A percentile compares a stretch with the other conserved stretches of the same genome.
These are phyloP conservation scores for Trichoderma asperelloides DNA, from an alignment of 495 filamentous ascomycete species.

Conservation along the genomic window DNA sequence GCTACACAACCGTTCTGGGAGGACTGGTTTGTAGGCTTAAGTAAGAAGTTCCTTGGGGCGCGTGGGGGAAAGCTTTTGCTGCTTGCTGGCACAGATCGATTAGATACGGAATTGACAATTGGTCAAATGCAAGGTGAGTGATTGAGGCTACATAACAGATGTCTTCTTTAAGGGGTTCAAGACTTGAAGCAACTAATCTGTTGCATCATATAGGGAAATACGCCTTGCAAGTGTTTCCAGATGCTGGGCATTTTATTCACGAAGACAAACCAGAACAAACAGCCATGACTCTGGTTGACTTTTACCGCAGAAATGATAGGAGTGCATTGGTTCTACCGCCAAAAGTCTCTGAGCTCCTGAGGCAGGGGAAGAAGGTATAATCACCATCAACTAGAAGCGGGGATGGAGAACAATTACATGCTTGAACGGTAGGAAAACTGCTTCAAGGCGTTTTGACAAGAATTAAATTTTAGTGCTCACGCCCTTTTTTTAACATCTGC, in stretches of 20 bases:
- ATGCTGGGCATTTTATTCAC: slow-evolving; percentile 93
- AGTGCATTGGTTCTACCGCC: slow-evolving; percentile 77
- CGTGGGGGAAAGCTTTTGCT: slow-evolving; percentile 83
- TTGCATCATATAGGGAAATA: slow-evolving; percentile 62
- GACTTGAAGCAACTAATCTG: slow-evolving; percentile 4
- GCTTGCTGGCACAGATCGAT: slow-evolving; percentile 84
- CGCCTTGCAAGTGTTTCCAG: slow-evolving; percentile 86
- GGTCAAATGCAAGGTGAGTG: slow-evolving; percentile 88
- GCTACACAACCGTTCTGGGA: slow-evolving; percentile 89
- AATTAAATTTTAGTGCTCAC: not conserved
- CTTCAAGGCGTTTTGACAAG: not conserved
- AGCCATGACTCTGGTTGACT: slow-evolving; percentile 75
- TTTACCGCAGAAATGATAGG: slow-evolving; percentile 83
- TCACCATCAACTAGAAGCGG: not conserved
- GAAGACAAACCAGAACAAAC: slow-evolving; percentile 89
- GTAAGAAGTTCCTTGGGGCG: slow-evolving; percentile 75
- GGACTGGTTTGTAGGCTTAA: slow-evolving; percentile 84
- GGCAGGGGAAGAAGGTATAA: slow-evolving; percentile 44
- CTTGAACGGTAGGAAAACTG: not conserved
- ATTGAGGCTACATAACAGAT: not conserved
- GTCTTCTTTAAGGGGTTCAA: no score
- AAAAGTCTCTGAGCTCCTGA: slow-evolving; percentile 61
- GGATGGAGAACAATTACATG: not conserved
- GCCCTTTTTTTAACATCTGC: not conserved
- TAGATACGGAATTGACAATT: slow-evolving; percentile 93